Evolutionary conservation across 208 protist species (phyloP), one percentile per base, ranked within the genome.

Genomic region (Acanthamoeba healyi): DNA sequence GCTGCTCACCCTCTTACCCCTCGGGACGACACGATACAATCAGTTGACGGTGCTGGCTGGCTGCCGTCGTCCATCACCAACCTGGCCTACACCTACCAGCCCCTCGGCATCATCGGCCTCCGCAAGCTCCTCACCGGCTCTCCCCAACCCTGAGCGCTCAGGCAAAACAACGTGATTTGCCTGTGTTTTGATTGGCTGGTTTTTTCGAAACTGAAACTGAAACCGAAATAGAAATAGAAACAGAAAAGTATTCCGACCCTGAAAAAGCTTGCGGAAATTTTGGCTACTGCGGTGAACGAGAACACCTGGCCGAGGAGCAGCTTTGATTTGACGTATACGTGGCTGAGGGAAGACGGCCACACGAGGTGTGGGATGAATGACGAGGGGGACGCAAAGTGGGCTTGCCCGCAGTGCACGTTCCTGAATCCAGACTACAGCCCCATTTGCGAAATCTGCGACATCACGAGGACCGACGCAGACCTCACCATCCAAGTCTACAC

Each of bases 41-140:
- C 74, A 84, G 74, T 84, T 56, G 74, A 84, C 32, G 74, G 74
- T 29, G 74, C 74, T 34, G 74, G 74, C 26, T 84, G 74, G 74
- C 40, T 84, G 38, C 74, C 74, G 0, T 56, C 40, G 24, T 46
- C 74, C 40, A 56, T 84, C 40, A 84, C 74, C 74, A 84, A 56
- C 44, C 44, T 84, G 42, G 74, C 19, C 38, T 84, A 84, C 74
- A 84, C 74, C 74, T 84, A 84, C 74, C 74, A 84, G 74, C 74
- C 74, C 7, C 74, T 84, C 40, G 74, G 74, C 74, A 84, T 84
- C 74, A 84, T 84, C 74, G 74, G 74, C 74, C 2, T 84, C 42
- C 74, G 74, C 74, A 84, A 84, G 44, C 1, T 84, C 5, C 74
- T 84, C 44, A 84, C 74, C 44, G 74, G 74, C n/a, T 84, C 74